Evolutionary conservation across 1,284 basidiomycete genomes (phyloP).

Genomic region (Naganishia sp.): DNA sequence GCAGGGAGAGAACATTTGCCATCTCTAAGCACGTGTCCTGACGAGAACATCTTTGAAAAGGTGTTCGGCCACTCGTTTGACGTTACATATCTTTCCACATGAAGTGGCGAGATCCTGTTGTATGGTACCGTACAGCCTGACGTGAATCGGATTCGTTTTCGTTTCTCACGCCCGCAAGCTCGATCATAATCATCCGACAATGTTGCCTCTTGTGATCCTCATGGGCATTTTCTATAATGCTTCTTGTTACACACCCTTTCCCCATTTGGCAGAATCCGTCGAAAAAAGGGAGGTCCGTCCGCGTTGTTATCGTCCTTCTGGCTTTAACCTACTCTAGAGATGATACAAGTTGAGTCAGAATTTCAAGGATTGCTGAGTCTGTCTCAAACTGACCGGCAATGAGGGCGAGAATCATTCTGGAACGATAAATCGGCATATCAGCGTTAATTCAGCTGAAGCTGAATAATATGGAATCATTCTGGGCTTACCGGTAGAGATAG

Average conservation of each 20-base stretch:
- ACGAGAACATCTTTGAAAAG: constrained; percentile 42
- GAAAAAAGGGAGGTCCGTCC: no score
- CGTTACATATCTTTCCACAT: constrained; percentile 40
- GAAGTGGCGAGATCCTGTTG: constrained; percentile 3
- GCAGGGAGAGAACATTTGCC: constrained; percentile 26
- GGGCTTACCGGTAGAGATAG: constrained; percentile 83
- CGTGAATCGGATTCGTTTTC: no score
- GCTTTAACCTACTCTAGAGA: background rate
- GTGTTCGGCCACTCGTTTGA: constrained; percentile 40
- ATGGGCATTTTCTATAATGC: no score
- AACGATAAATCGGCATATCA: constrained; percentile 72
- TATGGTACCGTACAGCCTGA: background rate
- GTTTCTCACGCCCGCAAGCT: no score
- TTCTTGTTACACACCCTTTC: no score
- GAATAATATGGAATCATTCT: background rate
- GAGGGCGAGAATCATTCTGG: constrained; percentile 34
- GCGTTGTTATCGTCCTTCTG: background rate
- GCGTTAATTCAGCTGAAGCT: constrained; percentile 44
- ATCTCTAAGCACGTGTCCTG: constrained; percentile 41
- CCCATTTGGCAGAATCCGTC: no score
- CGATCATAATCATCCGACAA: no score
- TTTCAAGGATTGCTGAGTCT: no score
- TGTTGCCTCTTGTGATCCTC: no score
- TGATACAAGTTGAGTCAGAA: background rate
- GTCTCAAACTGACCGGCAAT: constrained; percentile 30